These are phyloP conservation scores for Trebouxia sp. DNA, from an alignment of 139 green algal genomes.

Conservation along the genomic window DNA sequence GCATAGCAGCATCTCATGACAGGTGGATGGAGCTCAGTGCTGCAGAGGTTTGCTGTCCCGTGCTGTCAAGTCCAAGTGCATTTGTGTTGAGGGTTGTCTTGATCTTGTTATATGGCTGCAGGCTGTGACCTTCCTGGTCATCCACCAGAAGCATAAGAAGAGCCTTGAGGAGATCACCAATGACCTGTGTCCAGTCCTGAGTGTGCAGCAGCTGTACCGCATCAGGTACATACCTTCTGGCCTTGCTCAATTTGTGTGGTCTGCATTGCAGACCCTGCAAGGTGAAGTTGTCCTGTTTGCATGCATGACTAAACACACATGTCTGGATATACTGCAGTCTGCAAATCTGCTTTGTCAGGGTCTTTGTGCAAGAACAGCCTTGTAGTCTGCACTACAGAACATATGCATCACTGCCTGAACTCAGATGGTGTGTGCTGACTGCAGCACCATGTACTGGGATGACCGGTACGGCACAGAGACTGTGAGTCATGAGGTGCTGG, in stretches of 20 bases:
- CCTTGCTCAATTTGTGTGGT: too few species aligned
- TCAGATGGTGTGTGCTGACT: not conserved
- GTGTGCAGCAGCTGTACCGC: slow-evolving; percentile 98
- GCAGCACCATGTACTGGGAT: slow-evolving; percentile 97
- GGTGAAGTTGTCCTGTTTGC: too few species aligned
- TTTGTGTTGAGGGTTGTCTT: not conserved
- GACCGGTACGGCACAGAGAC: slow-evolving; percentile 97
- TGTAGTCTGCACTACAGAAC: not conserved
- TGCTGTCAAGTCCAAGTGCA: too few species aligned
- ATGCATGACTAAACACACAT: not conserved
- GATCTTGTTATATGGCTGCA: slow-evolving; percentile 35
- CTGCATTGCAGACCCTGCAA: too few species aligned
- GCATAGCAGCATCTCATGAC: too few species aligned
- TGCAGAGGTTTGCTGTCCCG: not conserved
- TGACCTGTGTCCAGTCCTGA: slow-evolving; percentile 94
- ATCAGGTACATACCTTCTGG: slow-evolving; percentile 58
- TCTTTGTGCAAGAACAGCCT: not conserved
- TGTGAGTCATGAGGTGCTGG: slow-evolving; percentile 84
- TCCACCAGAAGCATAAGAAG: slow-evolving; percentile 98
- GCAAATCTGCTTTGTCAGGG: not conserved
- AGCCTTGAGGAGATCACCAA: slow-evolving; percentile 93
- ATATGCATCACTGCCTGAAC: too few species aligned
- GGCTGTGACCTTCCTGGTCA: slow-evolving; percentile 95
- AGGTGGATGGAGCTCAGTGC: not conserved
- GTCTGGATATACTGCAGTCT: not conserved